Percentiles rank a stretch among this genome's conserved stretches.
Conservation (phyloP, 345 rosid species). For the Camelina hispida region DNA sequence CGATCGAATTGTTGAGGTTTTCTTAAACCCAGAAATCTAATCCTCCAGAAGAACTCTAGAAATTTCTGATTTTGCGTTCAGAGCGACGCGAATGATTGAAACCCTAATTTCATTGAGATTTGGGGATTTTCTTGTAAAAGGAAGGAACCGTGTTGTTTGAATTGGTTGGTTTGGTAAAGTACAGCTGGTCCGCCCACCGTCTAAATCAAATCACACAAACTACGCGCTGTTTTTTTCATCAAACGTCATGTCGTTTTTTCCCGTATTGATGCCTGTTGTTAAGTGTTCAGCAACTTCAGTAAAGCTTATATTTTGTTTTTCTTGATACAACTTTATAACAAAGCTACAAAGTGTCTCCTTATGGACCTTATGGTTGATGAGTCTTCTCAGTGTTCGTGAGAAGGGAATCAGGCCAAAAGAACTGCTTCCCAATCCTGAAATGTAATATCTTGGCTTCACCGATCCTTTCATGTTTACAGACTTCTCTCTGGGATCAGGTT, state of each 20-base stretch:
- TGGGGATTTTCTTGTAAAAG: too few species aligned
- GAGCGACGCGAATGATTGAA: slow-evolving; percentile 14
- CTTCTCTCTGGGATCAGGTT: slow-evolving; percentile 14
- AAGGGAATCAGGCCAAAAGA: background rate
- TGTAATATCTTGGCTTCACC: slow-evolving; percentile 3
- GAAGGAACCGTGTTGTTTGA: slow-evolving; percentile 39
- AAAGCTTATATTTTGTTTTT: too few species aligned
- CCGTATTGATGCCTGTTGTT: too few species aligned
- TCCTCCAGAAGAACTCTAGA: slow-evolving; percentile 7
- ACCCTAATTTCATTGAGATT: slow-evolving; percentile 35
- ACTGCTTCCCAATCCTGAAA: background rate
- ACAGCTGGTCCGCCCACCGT: slow-evolving; percentile 13
- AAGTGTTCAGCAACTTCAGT: too few species aligned
- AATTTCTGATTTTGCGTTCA: background rate
- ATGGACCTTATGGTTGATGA: too few species aligned
- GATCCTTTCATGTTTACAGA: background rate
- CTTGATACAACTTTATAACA: too few species aligned
- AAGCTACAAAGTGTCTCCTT: too few species aligned
- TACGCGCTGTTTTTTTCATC: background rate
- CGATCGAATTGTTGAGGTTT: background rate
- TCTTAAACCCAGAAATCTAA: background rate
- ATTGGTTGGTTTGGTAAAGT: background rate
- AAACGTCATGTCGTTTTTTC: slow-evolving; percentile 21
- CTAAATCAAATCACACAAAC: background rate
- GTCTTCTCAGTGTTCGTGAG: background rate